These are phyloP conservation scores for Calonectria honghensis DNA, from an alignment of 2,329 filamentous ascomycete genomes.

Conservation along the genomic window DNA sequence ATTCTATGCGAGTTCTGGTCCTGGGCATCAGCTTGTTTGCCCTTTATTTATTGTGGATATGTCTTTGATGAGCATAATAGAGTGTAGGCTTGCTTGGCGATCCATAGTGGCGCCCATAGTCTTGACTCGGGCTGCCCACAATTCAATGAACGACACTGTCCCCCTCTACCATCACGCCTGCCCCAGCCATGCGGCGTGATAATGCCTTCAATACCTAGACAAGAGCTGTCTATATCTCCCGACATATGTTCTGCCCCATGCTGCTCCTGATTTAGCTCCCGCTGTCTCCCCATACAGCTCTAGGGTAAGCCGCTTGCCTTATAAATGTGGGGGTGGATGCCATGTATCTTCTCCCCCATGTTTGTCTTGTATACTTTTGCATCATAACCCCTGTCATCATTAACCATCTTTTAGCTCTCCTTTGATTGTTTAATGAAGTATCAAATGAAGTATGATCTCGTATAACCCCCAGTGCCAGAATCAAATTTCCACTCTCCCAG, in stretches of 20 bases:
- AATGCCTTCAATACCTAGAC: background rate
- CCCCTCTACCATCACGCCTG: too few relatives aligned
- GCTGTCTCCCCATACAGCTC: background rate
- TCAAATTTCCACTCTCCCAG: background rate
- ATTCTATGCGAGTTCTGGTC: background rate
- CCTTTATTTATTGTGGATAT: conserved; percentile 30
- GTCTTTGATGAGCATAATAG: conserved; percentile 25
- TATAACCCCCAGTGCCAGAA: background rate
- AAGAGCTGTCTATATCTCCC: too few relatives aligned
- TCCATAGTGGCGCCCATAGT: conserved; percentile 1
- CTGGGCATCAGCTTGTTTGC: conserved; percentile 5
- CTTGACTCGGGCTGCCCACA: background rate
- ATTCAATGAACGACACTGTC: background rate
- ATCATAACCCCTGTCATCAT: conserved; percentile 22
- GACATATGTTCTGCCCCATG: background rate
- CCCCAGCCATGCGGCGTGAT: background rate
- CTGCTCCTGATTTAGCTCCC: conserved; percentile 3
- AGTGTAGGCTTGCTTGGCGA: conserved; percentile 16
- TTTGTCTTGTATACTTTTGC: conserved; percentile 2
- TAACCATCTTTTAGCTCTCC: conserved; percentile 5
- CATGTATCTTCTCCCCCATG: background rate
- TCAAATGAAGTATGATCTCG: background rate
- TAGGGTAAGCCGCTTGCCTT: conserved; percentile 12
- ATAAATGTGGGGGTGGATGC: conserved; percentile 13
- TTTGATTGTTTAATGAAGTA: conserved; percentile 5